These are phyloP conservation scores for Trypanosoma platydactyli DNA, from an alignment of 208 protist species.

Conservation along the genomic window DNA sequence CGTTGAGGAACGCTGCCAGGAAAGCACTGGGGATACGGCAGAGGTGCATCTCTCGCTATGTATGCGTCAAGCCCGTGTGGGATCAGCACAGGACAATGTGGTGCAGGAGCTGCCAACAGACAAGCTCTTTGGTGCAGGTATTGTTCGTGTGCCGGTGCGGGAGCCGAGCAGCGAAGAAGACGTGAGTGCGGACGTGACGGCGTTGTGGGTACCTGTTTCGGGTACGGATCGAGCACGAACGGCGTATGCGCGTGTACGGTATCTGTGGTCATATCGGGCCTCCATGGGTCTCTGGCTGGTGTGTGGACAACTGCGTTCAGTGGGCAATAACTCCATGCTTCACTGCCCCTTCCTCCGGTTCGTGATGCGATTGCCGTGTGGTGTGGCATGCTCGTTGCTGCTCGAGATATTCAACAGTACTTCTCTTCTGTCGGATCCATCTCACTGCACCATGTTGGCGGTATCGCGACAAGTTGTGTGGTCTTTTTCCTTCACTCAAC, in stretches of 20 bases:
- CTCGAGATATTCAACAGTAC: conserved; percentile 6
- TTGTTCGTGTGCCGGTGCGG: background rate
- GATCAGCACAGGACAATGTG: background rate
- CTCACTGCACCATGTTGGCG: background rate
- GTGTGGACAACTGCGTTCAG: conserved; percentile 12
- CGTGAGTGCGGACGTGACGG: background rate
- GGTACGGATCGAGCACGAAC: background rate
- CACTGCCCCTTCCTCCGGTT: conserved; percentile 20
- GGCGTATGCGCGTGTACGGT: conserved; percentile 17
- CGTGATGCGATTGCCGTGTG: conserved; percentile 13
- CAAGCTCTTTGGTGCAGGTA: background rate
- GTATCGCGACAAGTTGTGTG: background rate
- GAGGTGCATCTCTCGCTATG: conserved; percentile 8
- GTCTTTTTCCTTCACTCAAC: conserved; percentile 21
- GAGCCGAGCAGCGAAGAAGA: background rate
- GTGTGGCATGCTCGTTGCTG: conserved; percentile 1
- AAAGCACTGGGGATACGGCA: background rate
- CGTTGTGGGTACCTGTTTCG: conserved; percentile 11
- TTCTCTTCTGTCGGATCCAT: background rate
- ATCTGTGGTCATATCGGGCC: conserved; percentile 9
- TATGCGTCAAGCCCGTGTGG: background rate
- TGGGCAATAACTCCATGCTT: background rate
- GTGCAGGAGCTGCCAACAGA: background rate
- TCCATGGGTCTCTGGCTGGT: conserved; percentile 15
- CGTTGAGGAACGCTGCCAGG: background rate